Conservation (phyloP, 2,329 filamentous ascomycete genomes). For the Pseudogymnoascus sp. region DNA sequence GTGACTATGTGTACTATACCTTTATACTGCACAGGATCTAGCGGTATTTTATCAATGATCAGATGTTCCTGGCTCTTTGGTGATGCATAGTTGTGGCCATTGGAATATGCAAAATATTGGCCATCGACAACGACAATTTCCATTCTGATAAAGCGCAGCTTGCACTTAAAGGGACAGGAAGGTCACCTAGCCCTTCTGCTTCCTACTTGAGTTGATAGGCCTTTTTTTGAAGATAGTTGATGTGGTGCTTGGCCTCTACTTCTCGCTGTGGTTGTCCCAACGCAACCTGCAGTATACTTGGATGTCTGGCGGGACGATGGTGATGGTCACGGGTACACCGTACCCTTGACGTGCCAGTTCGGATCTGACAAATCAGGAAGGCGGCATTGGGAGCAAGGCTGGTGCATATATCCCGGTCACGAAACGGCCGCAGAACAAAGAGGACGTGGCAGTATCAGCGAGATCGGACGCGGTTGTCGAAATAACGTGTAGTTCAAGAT, state of each 20-base stretch:
- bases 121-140: neutral
- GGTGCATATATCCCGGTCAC: no score
- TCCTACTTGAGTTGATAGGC: no score
- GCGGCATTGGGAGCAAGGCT: no score
- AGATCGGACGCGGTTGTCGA: slow-evolving; percentile 12
- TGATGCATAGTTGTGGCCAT: neutral
- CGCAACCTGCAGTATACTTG: slow-evolving; percentile 10
- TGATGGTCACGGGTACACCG: neutral
- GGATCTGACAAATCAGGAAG: no score
- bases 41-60: neutral
- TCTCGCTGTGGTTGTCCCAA: slow-evolving; percentile 11
- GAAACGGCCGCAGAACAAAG: no score
- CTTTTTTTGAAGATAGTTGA: slow-evolving; percentile 9
- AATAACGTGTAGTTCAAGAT: no score
- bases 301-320: neutral
- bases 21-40: neutral
- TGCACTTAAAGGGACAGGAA: neutral
- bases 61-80: neutral
- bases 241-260: slow-evolving; percentile 15
- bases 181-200: no score
- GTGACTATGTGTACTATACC: neutral
- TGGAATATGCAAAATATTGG: neutral
- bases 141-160: neutral
- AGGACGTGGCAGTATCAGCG: neutral
- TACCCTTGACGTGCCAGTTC: neutral